Base-by-base conservation (phyloP, 1,284 basidiomycete species). In the Boletellus deceptivus region DNA sequence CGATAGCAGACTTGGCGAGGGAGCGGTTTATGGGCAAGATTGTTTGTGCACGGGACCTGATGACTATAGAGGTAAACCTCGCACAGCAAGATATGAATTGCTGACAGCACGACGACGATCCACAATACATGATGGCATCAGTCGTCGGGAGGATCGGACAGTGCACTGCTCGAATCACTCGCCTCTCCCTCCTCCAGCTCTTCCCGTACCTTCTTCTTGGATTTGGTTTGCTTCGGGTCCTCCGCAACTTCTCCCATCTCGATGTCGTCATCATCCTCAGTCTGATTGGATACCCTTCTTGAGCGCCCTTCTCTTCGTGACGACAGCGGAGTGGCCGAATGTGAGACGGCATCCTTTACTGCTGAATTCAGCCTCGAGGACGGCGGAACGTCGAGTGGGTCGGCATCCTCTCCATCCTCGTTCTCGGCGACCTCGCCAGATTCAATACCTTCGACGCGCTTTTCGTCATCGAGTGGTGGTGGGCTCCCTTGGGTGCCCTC, bases 231-330 rank as follows among this genome's bases (percentile, higher is more conserved):
- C 52, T 72, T 79, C 4, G 78, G 79, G 48, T 81, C 79, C 63
- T 90, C 88, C 53, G 85, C 83, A 4, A 91, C 78, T 63, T 91
- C 88, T n/a, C 88, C 88, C 88, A 91, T 90, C 67, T 91, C 88
- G 52, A 91, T 89, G 56, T 91, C 80, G 56, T 91, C 80, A 58
- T 61, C 79, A 58, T 61, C 73, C 60, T 59, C 68, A 54, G 52
- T 48, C 52, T 57, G 59, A 42, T 50, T 55, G 50, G 61, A 66
- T 36, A 58, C 57, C n/a, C 34, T 65, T 50, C 54, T 62, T 0
- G 57, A 58, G 29, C 33, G 56, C 8, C 27, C 27, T 16, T 55
- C 67, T 37, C 56, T 63, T 38, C 61, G 66, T 16, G 67, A 62
- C 6, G 67, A 68, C 33, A 67, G 61, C 20, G 68, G 59, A 9